Evolutionary conservation across 2,329 filamentous ascomycete genomes (phyloP), one percentile per base, ranked within the genome.

Genomic region (Cordyceps militaris): DNA sequence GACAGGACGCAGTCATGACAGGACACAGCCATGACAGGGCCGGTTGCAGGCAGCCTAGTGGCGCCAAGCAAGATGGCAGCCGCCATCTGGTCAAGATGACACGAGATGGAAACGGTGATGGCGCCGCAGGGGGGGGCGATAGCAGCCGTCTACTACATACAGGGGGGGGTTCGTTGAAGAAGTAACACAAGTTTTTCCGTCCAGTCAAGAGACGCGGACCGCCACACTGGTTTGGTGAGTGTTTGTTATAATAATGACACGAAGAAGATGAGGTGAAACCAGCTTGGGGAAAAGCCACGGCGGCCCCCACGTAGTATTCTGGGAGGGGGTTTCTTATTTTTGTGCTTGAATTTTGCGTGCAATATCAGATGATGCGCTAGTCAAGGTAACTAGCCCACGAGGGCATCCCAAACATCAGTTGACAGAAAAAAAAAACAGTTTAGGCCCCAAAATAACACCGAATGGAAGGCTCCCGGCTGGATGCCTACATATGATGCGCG

Each of bases 281-380:
- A 14, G 43, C 43, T 46, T 16, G 26, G n/a, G 16, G 24, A 11
- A 13, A 19, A 49, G 28, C 19, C 19, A 21, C 44, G 28, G 3
- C 44, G 42, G 55, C 55, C 55, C 55, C 55, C 55, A 57, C 47
- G 55, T 57, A 57, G 55, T 46, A 57, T 51, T 34, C 19, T 19
- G 23, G n/a, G 8, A 5, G 26, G 11, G 34, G 23, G 21, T 26
- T 4, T 19, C 1, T 5, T 14, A 9, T 16, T 10, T 19, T n/a
- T n/a, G n/a, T n/a, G n/a, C n/a, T n/a, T n/a, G n/a, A n/a, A n/a
- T n/a, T n/a, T n/a, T n/a, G n/a, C n/a, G n/a, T n/a, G n/a, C n/a
- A 16, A 48, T 48, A 56, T 56, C 53, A 56, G 53, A 56, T 56
- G 53, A 56, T 56, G 44, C n/a, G 40, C 19, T n/a, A n/a, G n/a